Base-by-base conservation (phyloP, 2,329 filamentous ascomycete species). In the Cytospora piceae region DNA sequence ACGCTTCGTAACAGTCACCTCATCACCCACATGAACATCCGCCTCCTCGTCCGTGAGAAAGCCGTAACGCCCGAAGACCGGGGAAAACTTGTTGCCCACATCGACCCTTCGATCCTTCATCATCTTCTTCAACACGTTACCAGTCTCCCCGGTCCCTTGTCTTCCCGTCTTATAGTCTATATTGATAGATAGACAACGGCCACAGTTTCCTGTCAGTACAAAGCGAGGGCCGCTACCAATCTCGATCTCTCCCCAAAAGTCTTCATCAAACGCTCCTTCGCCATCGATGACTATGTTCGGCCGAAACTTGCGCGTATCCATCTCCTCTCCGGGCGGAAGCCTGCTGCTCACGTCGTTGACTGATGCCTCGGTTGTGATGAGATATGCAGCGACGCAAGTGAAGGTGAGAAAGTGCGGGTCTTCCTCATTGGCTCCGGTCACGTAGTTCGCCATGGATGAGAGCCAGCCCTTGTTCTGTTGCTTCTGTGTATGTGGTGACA, bases 31-130 rank as follows among this genome's bases (percentile, higher is more conserved):
- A 2, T 74, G 75, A 58, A 90, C 75, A 56, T 72, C 70, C n/a
- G 75, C 71, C 20, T 75, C 69, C 24, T 71, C 70, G 9, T 68
- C 69, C 14, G 69, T 55, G 11, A 90, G 75, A 73, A 92, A 92
- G 0, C 83, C 88, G 76, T 93, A 93, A 54, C 90, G 81, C 12
- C 90, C 90, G 80, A 93, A 93, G 11, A 91, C 81, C 15, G 90
- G 90, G 66, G 83, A 85, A 74, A 86, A 92, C 73, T 86, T 90
- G 39, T 79, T 79, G 0, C 90, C 90, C n/a, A 74, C 69, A 72
- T 94, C 90, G 8, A 93, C 89, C 64, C 90, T 82, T 24, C 91
- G 82, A 75, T 93, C 88, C 60, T 81, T 83, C 83, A 88, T 87
- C 71, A 94, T 77, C 71, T 87, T 87, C 79, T 92, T 92, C 68